phyloP scores from a whole-genome alignment of 1,284 basidiomycete species.

The Sphaerobolus stellatus region DNA sequence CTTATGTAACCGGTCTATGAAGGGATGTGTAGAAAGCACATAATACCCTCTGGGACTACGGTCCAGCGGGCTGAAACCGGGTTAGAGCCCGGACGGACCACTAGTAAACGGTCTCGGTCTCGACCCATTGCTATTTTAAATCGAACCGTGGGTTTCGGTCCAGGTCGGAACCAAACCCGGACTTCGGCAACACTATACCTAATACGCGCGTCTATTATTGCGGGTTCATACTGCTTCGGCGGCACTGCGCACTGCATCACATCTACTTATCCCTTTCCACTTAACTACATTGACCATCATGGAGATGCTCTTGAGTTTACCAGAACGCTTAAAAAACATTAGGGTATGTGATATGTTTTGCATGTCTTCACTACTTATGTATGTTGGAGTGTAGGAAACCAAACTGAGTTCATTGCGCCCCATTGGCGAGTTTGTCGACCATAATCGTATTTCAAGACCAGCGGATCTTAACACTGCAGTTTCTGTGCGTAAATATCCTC shows the following conservation, averaged over 20 bases:
- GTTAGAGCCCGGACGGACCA: no score
- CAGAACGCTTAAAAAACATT: slow-evolving; percentile 71
- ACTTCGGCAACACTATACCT: no score
- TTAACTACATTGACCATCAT: no score
- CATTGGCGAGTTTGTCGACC: slow-evolving; percentile 85
- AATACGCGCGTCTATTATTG: neutral
- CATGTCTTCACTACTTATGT: neutral
- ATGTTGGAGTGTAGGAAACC: slow-evolving; percentile 59
- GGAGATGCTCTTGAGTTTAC: slow-evolving; percentile 61
- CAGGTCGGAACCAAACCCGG: no score
- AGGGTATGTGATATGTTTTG: slow-evolving; percentile 47
- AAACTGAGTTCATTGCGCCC: slow-evolving; percentile 80
- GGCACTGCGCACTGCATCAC: neutral
- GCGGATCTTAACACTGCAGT: slow-evolving; percentile 70
- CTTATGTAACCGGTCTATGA: no score
- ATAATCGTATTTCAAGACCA: slow-evolving; percentile 81
- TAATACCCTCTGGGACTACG: no score
- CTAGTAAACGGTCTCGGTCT: no score
- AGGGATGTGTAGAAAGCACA: no score
- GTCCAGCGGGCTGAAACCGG: no score
- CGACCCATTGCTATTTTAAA: no score
- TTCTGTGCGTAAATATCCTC: slow-evolving; percentile 46
- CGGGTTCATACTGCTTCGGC: neutral
- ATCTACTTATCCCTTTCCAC: slow-evolving; percentile 3
- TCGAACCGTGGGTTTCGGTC: no score